Evolutionary conservation across 2,329 filamentous ascomycete genomes (phyloP), one percentile per base, ranked within the genome.

Genomic region (Chaetomiaceae sp.): DNA sequence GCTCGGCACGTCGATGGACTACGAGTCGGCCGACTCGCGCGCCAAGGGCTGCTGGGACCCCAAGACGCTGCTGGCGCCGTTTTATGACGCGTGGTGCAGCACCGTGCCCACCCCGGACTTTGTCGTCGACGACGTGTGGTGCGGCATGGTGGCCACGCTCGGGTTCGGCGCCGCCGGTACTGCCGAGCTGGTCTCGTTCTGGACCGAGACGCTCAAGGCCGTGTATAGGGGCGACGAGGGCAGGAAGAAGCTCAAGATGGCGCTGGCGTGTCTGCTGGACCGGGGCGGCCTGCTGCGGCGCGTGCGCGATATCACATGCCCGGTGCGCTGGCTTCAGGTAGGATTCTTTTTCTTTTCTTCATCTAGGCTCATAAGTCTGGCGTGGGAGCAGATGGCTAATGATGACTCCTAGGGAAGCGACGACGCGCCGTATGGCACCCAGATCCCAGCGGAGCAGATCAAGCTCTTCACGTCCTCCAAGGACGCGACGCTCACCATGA

Each of bases 1-100:
- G 4, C 64, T 79, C 5, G 76, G 75, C 25, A 77, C 73, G 4
- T 77, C 74, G 0, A 75, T 79, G 73, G 76, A 79, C 62, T 73
- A 67, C 58, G 76, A 79, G 66, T 76, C 75, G 7, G 58, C 67
- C 3, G 66, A 66, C 10, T 72, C 73, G 8, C 69, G 74, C 2
- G 60, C 60, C 20, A 70, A 72, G 38, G 75, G 75, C 13, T 74
- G 73, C 63, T 79, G 76, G 76, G 70, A 79, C 52, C 71, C 71
- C 27, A 66, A 67, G 38, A 62, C 69, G 0, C 65, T 70, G 44
- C 66, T 74, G 8, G 56, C 60, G 2, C 66, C 71, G 4, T 76
- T 76, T 54, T 66, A 68, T 34, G 67, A 74, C 25, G 64, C 60
- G 39, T 77, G 73, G 73, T 67, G 62, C 10, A 70, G 64, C 56